Evolutionary conservation across 2,329 filamentous ascomycete genomes (phyloP).

Genomic region (Colletotrichum sidae): DNA sequence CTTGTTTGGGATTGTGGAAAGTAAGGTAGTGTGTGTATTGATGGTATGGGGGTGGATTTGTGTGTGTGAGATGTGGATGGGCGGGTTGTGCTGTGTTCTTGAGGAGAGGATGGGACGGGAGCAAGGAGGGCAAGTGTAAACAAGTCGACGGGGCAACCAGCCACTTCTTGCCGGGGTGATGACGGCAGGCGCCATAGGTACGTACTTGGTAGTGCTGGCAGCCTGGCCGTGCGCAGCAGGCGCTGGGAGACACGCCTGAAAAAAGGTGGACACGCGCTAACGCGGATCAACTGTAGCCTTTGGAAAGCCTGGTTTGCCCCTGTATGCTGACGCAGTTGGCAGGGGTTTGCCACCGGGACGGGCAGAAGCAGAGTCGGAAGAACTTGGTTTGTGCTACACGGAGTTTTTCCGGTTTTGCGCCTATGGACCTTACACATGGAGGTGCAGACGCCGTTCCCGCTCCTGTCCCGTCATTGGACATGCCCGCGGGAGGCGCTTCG

Average conservation of each 20-base stretch:
- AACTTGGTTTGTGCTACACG: not conserved
- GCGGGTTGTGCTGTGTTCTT: slow-evolving; percentile 38
- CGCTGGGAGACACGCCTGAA: slow-evolving; percentile 17
- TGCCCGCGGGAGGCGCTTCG: slow-evolving; percentile 6
- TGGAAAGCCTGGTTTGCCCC: slow-evolving; percentile 21
- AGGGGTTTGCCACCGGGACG: not conserved
- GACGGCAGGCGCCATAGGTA: slow-evolving; percentile 28
- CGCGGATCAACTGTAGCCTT: slow-evolving; percentile 32
- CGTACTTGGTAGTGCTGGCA: not conserved
- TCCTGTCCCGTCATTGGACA: not conserved
- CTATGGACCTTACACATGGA: too few relatives aligned
- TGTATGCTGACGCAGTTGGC: slow-evolving; percentile 20
- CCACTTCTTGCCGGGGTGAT: slow-evolving; percentile 38
- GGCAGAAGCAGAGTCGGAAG: not conserved
- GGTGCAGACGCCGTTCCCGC: not conserved
- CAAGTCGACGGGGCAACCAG: slow-evolving; percentile 43
- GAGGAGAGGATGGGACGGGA: slow-evolving; percentile 33
- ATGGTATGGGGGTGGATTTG: slow-evolving; percentile 34
- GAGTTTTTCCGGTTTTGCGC: slow-evolving; percentile 27
- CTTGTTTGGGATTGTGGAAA: slow-evolving; percentile 25
- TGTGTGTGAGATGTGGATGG: slow-evolving; percentile 36
- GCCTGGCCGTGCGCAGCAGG: slow-evolving; percentile 23
- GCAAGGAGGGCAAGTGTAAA: slow-evolving; percentile 40
- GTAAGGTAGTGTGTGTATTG: not conserved
- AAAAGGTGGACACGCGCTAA: slow-evolving; percentile 20